Base-by-base conservation (phyloP, 768 basidiomycete species). In the Chalciporus pseudorubinellus region DNA sequence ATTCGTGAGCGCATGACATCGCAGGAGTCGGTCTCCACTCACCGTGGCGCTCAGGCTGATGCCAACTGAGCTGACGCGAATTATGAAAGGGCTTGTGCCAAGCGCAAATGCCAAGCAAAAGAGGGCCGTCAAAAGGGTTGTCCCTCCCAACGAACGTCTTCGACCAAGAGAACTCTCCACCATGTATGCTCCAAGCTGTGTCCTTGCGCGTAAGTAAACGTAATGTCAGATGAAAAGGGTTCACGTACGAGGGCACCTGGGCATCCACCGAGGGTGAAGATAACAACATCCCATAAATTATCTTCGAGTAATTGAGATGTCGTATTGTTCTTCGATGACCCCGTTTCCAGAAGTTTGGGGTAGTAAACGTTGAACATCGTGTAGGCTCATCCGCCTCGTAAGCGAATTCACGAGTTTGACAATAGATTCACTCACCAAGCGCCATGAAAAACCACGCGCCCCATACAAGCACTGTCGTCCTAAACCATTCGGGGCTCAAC, bases 331-430 rank as follows among this genome's bases (percentile, higher is more conserved):
- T 48, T 52, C 3, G 62, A 57, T 5, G 54, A 52, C 2, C 55
- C 53, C 22, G 79, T 78, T 70, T 95, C 93, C 33, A 95, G 71
- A 11, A 94, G 72, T 62, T 91, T 95, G 0, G 93, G 93, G 18
- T 94, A 77, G 63, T 82, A 95, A 22, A 93, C 90, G 63, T 95
- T 95, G 70, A 95, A 95, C 85, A 95, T 92, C 2, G 90, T 93
- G 61, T 84, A 92, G 0, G 83, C 88, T 89, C 40, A 16, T n/a
- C 19, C 24, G 21, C 34, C n/a, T 5, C 29, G 29, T 31, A 8
- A 31, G 29, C 29, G 10, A 39, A 41, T 48, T 34, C 16, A 43
- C 24, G 2, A 47, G 34, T 26, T 20, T 8, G 3, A n/a, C 19
- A 19, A n/a, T 11, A 31, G 3, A 28, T 14, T 39, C 49, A 61